Conservation (phyloP, 345 rosid species). For the Salix caprea region DNA sequence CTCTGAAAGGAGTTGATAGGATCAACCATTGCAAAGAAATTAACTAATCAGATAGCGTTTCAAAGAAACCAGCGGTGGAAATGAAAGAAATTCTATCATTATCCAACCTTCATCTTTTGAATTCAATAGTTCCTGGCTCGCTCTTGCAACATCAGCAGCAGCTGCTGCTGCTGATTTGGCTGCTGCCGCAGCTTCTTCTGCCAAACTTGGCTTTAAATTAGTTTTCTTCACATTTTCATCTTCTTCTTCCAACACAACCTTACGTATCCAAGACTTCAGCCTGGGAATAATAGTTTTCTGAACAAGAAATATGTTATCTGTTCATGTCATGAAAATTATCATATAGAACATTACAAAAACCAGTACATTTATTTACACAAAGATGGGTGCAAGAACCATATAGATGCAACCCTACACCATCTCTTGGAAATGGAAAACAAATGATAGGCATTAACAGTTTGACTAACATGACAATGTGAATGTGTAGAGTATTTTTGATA, state of each 20-base stretch:
- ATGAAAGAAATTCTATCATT: background rate
- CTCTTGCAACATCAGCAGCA: constrained; percentile 84
- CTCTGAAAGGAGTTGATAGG: constrained; percentile 46
- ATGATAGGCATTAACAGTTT: constrained; percentile 3
- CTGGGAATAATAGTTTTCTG: constrained; percentile 75
- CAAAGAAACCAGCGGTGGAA: background rate
- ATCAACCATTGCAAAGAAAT: background rate
- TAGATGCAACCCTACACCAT: background rate
- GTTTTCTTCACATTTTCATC: constrained; percentile 40
- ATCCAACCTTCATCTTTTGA: constrained; percentile 59
- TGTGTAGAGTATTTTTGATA: constrained; percentile 16
- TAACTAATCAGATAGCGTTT: constrained; percentile 2
- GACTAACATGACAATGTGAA: background rate
- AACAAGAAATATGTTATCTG: constrained; percentile 28
- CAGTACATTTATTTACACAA: background rate
- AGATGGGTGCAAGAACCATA: background rate
- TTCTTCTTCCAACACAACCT: constrained; percentile 72
- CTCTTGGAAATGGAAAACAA: background rate
- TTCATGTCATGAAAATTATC: constrained; percentile 3
- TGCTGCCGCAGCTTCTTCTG: constrained; percentile 91
- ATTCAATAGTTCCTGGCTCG: constrained; percentile 77
- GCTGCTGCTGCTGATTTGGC: constrained; percentile 91
- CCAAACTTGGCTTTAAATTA: constrained; percentile 59
- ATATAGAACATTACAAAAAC: background rate
- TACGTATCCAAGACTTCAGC: constrained; percentile 84